Evolutionary conservation across 768 basidiomycete species (phyloP), one percentile per base, ranked within the genome.

Genomic region (Dioszegia aurantiaca): DNA sequence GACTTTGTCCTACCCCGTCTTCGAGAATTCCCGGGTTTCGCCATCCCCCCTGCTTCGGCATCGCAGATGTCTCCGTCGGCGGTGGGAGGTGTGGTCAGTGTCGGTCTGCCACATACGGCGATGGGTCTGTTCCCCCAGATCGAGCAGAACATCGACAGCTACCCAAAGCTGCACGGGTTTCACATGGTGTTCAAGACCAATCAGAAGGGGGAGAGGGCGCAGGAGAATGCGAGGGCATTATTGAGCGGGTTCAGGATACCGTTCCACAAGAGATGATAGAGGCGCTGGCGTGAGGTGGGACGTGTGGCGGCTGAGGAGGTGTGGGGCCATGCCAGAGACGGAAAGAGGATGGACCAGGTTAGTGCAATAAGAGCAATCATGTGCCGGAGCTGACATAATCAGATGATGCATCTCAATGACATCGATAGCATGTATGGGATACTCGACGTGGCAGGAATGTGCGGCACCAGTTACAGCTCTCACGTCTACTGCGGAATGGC

Each of bases 1-100:
- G 91, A 97, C 70, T 95, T 97, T 70, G 94, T 99, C 58, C 80
- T 97, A n/a, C 94, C 94, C 1, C 85, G 94, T 21, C 77, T 95
- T 52, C 84, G 92, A 69, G 93, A 97, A 70, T 99, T 91, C 79
- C 80, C 82, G 11, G 95, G 94, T 27, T 72, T 99, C 63, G 75
- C 83, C 3, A 80, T 99, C 19, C 89, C 90, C n/a, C 83, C 86
- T 4, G 79, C 85, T 12, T 85, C 85, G 0, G 81, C 83, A n/a
- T 85, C 83, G 36, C 79, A 83, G 40, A 68, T 54, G 28, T 87
- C 86, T 1, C 86, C 89, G 1, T 85, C 84, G 55, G 84, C 86
- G 0, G 88, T 89, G 1, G 82, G 87, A 0, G 93, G 95, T 49
- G 90, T 94, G 19, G 88, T 97, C 49, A 84, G 86, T 2, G 86